Evolutionary conservation across 208 protist genomes (phyloP), one percentile per base, ranked within the genome.

Genomic region (Crithidia acanthocephali): DNA sequence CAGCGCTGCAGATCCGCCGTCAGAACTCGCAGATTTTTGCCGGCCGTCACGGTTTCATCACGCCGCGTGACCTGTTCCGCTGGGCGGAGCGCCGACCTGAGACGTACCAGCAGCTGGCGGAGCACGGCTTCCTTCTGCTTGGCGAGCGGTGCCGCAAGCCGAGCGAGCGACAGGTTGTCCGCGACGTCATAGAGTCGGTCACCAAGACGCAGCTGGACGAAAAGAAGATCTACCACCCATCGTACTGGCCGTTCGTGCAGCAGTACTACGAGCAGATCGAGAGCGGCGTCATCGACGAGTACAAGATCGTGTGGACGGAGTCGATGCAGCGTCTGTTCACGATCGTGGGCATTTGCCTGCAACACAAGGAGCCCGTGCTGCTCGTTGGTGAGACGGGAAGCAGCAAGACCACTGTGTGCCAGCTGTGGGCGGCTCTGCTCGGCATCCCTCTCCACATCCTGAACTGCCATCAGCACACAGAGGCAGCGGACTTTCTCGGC

Each of bases 381-480:
- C 85, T 99, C 0, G 98, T 99, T 16, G 99, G 99, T 42, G 98
- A 99, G 70, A 99, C 99, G 0, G 99, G 99, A 30, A 98, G 94
- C 70, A 99, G 98, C 42, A 99, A 99, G 74, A 99, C 99, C 22
- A 99, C 98, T 2, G 94, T 99, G 2, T 99, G 93, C 69, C 97
- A 99, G 86, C 59, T 99, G 23, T 98, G 96, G 80, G 86, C 93
- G 9, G 73, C 85, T 16, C 70, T 99, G 47, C 84, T 98, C 2
- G 63, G 80, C 23, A 81, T 86, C 45, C 81, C 72, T 18, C 85
- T 99, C 1, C 88, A 95, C 65, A 99, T 99, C 58, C 33, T 99
- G 13, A 99, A 99, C 83, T 99, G 99, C 80, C 99, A 99, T 83
- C 97, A 99, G 83, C 96, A 99, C 87, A 99, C 99, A 23, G 99